Evolutionary conservation across 805 yeast species (phyloP), one percentile per base, ranked within the genome.

Genomic region (Ogataea naganishii): DNA sequence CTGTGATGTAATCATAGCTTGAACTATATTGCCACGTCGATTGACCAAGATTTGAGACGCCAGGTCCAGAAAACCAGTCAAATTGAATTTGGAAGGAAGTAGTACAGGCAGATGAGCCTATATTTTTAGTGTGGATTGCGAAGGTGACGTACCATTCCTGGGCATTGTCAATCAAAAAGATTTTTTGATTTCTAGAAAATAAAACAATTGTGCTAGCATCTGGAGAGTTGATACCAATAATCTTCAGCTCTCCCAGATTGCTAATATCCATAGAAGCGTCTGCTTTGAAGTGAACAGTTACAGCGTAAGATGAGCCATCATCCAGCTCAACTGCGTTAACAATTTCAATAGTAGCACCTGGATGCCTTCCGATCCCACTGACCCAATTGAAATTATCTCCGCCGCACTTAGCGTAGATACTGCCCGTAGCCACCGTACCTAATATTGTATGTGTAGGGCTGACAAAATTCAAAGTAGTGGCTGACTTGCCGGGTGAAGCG

Each of bases 81-180:
- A 39, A 52, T 23, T 53, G 56, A 27, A 53, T 43, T 37, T 49
- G 53, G 41, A 51, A 51, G 11, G 39, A 20, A 6, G 50, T 48
- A 34, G 46, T 39, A 39, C 52, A 44, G 6, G 34, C 30, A 14
- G 27, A 19, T 15, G 38, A 38, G 12, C 36, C 36, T 13, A 22
- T 25, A 7, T 16, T 23, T 14, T 30, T 31, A 29, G 48, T 56
- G 12, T 41, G 37, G 10, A 52, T 46, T 21, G 41, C 39, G 25
- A 53, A 43, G 4, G 40, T 40, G 8, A 49, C 46, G 5, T 46
- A 38, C 49, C 47, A 54, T n/a, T 44, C 46, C 13, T 48, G 38
- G 8, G 57, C 45, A 29, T 38, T 31, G 14, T 33, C 37, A 27
- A 55, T 46, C 7, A 24, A 11, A 12, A 36, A 20, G 15, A 47